Evolutionary conservation across 768 basidiomycete genomes (phyloP), one percentile per base, ranked within the genome.

Genomic region (Suillus weaverae): DNA sequence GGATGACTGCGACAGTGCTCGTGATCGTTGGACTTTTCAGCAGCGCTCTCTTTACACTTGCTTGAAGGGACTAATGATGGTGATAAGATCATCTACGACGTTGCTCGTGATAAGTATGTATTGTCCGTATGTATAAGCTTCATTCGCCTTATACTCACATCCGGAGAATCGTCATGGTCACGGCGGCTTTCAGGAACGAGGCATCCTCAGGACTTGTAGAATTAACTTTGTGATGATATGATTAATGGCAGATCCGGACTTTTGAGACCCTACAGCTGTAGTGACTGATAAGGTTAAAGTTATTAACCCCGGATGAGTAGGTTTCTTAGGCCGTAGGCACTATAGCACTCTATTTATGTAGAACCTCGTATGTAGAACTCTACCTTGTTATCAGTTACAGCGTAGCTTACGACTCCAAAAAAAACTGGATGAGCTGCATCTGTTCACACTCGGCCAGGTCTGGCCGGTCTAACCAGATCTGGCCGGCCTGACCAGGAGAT

Each of bases 1-100:
- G 61, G n/a, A 61, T 67, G 41, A 56, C 61, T 59, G 63, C 62
- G 10, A 69, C 51, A 53, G 22, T 70, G 33, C 46, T 69, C 10
- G 63, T 64, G 36, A 54, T 55, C 35, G 35, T 67, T 43, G 68
- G 69, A 55, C 30, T 59, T 59, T 4, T 59, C 39, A 32, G 60
- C 38, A 51, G 54, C 10, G 39, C 36, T 41, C 36, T 62, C n/a
- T 60, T 41, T 26, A 38, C 36, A 59, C 36, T 54, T 32, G 5
- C 46, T 36, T 54, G 53, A 54, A 35, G 32, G 51, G 53, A 54
- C 53, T 39, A 32, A 18, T 18, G 38, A 57, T 30, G 1, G 38
- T 11, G 6, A 6, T n/a, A 16, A 50, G 16, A 51, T 14, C 14
- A 32, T 30, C 30, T 32, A 18, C 4, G 30, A 32, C 9, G 9